Percentiles rank a stretch among this genome's conserved stretches.
Conservation (phyloP, 108 stramenopile species). For the Aureococcus anophagefferens region DNA sequence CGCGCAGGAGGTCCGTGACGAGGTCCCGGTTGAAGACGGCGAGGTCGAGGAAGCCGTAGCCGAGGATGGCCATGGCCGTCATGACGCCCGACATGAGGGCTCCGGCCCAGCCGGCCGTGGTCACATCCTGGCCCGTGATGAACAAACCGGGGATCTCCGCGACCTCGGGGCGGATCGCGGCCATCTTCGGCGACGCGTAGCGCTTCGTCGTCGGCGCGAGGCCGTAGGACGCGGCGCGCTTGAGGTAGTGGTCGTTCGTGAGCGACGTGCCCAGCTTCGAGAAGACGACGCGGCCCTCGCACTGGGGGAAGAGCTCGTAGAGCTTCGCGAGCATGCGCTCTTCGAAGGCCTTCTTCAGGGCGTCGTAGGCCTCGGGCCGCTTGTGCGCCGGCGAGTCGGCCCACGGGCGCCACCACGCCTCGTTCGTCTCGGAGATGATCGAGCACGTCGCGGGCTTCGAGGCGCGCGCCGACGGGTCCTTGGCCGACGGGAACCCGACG, state of each 20-base stretch:
- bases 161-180: too few species aligned
- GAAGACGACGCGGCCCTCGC: slow-evolving; percentile 4
- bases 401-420: neutral
- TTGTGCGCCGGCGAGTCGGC: neutral
- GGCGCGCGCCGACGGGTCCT: neutral
- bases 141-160: neutral
- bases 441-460: neutral
- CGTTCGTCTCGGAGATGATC: neutral
- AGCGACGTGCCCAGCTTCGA: slow-evolving; percentile 6
- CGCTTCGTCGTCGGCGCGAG: slow-evolving; percentile 7
- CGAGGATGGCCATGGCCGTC: slow-evolving; percentile 3
- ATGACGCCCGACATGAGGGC: neutral
- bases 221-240: slow-evolving; percentile 6
- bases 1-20: neutral
- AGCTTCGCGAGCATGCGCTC: neutral
- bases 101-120: neutral
- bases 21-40: slow-evolving; percentile 7
- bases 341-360: slow-evolving; percentile 6
- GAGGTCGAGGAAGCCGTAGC: slow-evolving; percentile 4
- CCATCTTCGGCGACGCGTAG: too few species aligned
- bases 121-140: neutral
- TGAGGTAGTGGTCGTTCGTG: slow-evolving; percentile 13
- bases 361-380: neutral
- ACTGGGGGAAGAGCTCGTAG: neutral
- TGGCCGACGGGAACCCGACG: too few species aligned